Evolutionary conservation across 73 alveolate genomes (phyloP), one percentile per base, ranked within the genome.

Genomic region (Tetrahymena thermophila): DNA sequence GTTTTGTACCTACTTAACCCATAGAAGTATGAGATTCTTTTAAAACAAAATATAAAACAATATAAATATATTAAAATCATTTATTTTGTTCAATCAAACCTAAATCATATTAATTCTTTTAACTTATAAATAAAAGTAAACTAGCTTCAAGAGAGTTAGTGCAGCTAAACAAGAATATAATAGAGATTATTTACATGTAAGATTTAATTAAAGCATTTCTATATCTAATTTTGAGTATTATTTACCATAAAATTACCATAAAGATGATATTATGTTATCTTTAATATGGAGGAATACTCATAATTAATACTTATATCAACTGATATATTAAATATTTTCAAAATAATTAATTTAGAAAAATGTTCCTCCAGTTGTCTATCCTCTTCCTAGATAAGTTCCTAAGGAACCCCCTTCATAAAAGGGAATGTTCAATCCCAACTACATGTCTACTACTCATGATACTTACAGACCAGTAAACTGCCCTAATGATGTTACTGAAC

Each of bases 1-100:
- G 99, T 38, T 97, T 94, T 56, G 97, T 96, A 84, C 98, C 98
- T 21, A 96, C 97, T 25, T 97, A 97, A 95, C 98, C 97, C 95
- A 97, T 98, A 1, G 95, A 95, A 23, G 97, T 96, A 94, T 34
- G 50, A 94, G 93, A 96, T 93, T 94, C 37, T 3, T 19, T 28
- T 71, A 3, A 71, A 7, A 71, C 37, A 71, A 93, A 94, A 96
- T 94, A 71, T 94, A 15, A 93, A 96, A 25, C 97, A 96, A 93
- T 85, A 21, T 57, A 96, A 93, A 95, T 56, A 35, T 96, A 85
- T 94, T 42, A 94, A 55, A 35, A 40, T 85, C 4, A 11, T 35
- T 94, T 93, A 55, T 85, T 83, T 35, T 93, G 94, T 94, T 94
- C 85, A 94, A 56, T 40, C 40, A 84, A 34, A 31, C 94, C 71